phyloP scores from a whole-genome alignment of 345 rosid genomes.

The Rhodamnia rubescens region DNA sequence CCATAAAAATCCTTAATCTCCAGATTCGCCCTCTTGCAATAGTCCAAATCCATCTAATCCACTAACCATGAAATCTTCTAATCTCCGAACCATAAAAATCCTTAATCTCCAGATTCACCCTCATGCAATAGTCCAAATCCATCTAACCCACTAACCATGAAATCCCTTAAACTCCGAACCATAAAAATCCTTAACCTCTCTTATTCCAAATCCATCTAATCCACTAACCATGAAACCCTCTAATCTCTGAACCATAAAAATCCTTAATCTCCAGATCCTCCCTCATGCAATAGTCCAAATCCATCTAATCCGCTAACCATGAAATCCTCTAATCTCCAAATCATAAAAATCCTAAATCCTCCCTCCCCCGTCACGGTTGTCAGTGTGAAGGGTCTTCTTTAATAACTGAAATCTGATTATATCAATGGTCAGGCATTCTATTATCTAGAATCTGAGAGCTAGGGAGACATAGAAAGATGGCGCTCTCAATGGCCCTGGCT shows the following conservation, averaged over 20 bases:
- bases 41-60: neutral
- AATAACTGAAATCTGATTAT: neutral
- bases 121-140: too few species aligned
- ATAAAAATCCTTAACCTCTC: too few species aligned
- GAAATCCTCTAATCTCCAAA: neutral
- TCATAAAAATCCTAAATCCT: neutral
- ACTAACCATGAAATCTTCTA: neutral
- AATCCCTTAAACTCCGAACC: too few species aligned
- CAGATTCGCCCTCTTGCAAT: neutral
- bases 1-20: neutral
- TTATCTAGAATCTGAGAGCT: neutral
- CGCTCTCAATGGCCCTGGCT: neutral
- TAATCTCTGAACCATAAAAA: too few species aligned
- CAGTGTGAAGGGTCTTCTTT: neutral
- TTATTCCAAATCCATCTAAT: too few species aligned
- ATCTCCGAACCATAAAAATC: too few species aligned
- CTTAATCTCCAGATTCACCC: too few species aligned
- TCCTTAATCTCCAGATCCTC: too few species aligned
- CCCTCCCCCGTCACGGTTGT: neutral
- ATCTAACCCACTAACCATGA: too few species aligned
- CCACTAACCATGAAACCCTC: too few species aligned
- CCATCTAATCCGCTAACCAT: too few species aligned
- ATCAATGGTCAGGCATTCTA: neutral
- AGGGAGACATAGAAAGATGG: neutral
- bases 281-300: too few species aligned